phyloP scores from a whole-genome alignment of 371 early-diverging fungal genomes.

The Mortierella polycephala region DNA sequence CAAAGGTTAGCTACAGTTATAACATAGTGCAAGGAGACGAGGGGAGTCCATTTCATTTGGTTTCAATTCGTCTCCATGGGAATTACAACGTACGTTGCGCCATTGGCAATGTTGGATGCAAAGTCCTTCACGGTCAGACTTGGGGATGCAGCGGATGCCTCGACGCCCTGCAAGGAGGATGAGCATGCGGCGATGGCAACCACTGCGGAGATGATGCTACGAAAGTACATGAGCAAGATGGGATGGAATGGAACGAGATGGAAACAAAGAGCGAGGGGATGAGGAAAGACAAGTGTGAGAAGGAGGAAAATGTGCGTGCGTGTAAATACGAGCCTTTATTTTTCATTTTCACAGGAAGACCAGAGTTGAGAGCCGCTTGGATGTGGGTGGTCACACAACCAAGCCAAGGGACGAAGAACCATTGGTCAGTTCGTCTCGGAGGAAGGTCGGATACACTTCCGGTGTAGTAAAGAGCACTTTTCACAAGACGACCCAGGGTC shows the following conservation, averaged over 20 bases:
- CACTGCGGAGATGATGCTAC: slow-evolving; percentile 41
- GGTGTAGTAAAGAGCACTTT: too few relatives aligned
- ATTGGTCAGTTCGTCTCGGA: too few relatives aligned
- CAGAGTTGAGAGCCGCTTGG: too few relatives aligned
- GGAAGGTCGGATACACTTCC: too few relatives aligned
- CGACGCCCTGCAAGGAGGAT: slow-evolving; percentile 13
- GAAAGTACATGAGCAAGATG: slow-evolving; percentile 25
- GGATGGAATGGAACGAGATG: background rate
- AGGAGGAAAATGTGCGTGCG: background rate
- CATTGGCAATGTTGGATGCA: slow-evolving; percentile 20
- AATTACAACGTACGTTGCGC: slow-evolving; percentile 38
- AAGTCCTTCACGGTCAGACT: slow-evolving; percentile 22
- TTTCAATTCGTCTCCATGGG: background rate
- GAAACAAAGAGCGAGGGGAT: too few relatives aligned
- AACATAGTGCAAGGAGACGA: too few relatives aligned
- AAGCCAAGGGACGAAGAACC: too few relatives aligned
- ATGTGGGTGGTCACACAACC: too few relatives aligned
- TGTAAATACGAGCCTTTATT: background rate
- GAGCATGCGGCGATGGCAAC: slow-evolving; percentile 45
- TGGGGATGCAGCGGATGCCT: slow-evolving; percentile 40
- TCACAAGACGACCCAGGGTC: too few relatives aligned
- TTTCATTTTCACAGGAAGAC: background rate
- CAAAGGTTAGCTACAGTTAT: background rate
- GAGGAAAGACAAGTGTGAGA: background rate
- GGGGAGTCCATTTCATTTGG: too few relatives aligned